Percentiles rank a stretch among this genome's conserved stretches.
Evolutionary conservation across 2,329 filamentous ascomycete species (phyloP).

Genomic region (Curvularia hawaiiensis): DNA sequence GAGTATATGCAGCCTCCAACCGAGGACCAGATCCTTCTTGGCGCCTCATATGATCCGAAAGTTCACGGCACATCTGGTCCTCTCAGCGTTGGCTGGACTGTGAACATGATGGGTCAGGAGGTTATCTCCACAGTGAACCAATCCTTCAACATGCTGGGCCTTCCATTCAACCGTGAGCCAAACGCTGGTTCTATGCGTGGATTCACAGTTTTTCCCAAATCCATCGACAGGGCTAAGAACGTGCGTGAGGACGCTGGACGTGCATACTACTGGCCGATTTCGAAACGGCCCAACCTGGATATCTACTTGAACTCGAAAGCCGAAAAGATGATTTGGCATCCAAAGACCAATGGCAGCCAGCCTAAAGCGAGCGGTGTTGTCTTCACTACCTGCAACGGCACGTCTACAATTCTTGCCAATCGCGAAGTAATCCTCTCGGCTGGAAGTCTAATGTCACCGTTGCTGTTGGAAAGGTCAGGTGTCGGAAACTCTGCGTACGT

Average conservation of each 20-base stretch:
- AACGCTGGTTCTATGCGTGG: conserved; percentile 1
- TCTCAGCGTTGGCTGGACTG: conserved; percentile 1
- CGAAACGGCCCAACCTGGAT: conserved; percentile 3
- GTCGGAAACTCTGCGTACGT: conserved; percentile 5
- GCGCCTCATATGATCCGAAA: neutral
- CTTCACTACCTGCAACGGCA: neutral
- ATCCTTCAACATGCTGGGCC: neutral
- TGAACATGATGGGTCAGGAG: conserved; percentile 1
- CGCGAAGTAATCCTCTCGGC: conserved; percentile 3
- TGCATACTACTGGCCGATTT: conserved; percentile 1
- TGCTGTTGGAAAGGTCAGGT: conserved; percentile 1
- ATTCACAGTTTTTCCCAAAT: neutral
- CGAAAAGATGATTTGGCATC: conserved; percentile 3
- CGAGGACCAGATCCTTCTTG: neutral
- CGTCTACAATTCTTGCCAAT: conserved; percentile 2
- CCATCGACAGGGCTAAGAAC: neutral
- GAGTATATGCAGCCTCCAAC: conserved; percentile 1
- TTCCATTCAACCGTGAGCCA: neutral
- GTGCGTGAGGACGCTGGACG: conserved; percentile 4
- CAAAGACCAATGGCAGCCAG: neutral
- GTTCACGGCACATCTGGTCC: conserved; percentile 1
- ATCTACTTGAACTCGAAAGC: conserved; percentile 3
- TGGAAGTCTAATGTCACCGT: conserved; percentile 2
- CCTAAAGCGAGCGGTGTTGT: neutral
- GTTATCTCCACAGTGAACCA: conserved; percentile 1